Percentiles rank a stretch among this genome's conserved stretches.
phyloP scores from a whole-genome alignment of 1,284 basidiomycete species.

The Xerocomus minutiporus region DNA sequence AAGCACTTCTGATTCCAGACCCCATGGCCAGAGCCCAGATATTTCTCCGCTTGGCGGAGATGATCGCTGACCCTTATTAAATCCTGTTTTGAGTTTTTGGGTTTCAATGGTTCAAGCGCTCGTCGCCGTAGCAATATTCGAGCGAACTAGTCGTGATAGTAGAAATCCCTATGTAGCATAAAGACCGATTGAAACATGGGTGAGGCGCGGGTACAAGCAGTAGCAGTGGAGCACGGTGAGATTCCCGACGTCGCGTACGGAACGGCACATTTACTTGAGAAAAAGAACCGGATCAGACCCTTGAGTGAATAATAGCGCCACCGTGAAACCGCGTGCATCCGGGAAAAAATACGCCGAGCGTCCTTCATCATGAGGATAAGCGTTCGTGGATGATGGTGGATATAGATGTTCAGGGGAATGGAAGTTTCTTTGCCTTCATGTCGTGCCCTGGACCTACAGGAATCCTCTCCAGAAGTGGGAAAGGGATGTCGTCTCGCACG shows the following conservation, averaged over 20 bases:
- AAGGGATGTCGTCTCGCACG: not conserved
- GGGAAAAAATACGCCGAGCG: not conserved
- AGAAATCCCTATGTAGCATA: not conserved
- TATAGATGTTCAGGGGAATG: conserved; percentile 4
- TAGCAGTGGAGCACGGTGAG: not conserved
- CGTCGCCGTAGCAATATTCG: not conserved
- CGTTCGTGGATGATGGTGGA: not conserved
- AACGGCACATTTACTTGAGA: not conserved
- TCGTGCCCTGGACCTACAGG: not conserved
- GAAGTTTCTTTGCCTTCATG: not conserved
- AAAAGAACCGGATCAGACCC: not conserved
- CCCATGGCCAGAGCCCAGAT: conserved; percentile 6
- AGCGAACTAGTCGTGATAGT: not conserved
- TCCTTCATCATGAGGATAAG: not conserved
- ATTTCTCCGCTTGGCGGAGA: conserved; percentile 12
- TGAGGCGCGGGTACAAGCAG: not conserved
- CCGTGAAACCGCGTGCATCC: not conserved
- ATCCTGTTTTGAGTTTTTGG: conserved; percentile 6
- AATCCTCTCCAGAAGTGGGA: not conserved
- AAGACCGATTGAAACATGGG: no score
- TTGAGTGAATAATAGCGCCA: not conserved
- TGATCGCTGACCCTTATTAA: conserved; percentile 6
- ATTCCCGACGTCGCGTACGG: not conserved
- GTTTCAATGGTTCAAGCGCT: conserved; percentile 3
- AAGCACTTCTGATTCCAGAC: not conserved